phyloP scores from a whole-genome alignment of 768 basidiomycete species.

The Lentinula sp. region DNA sequence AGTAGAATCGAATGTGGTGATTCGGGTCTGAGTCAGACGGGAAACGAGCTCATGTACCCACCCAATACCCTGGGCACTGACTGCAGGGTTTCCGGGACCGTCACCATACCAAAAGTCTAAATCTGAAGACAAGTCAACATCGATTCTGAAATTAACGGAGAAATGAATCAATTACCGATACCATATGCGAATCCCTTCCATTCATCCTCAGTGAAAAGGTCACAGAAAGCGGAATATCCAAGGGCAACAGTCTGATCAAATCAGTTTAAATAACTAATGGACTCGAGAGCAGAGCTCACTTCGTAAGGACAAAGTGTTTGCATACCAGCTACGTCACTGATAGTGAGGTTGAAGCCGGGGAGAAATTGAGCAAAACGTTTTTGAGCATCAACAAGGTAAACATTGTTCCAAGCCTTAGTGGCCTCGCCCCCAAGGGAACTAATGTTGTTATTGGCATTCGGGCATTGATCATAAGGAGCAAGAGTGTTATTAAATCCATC shows the following conservation, averaged over 20 bases:
- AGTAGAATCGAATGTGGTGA: constrained; percentile 48
- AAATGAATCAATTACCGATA: constrained; percentile 16
- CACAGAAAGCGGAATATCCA: constrained; percentile 73
- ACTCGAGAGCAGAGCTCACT: constrained; percentile 24
- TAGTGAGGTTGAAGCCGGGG: constrained; percentile 44
- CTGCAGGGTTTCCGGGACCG: constrained; percentile 64
- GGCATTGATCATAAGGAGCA: constrained; percentile 62
- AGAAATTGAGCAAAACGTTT: constrained; percentile 45
- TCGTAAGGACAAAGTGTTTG: constrained; percentile 74
- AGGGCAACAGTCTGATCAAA: constrained; percentile 63
- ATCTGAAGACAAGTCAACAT: constrained; percentile 25
- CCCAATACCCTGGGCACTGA: constrained; percentile 57
- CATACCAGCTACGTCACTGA: constrained; percentile 50
- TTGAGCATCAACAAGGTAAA: constrained; percentile 55
- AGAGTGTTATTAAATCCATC: constrained; percentile 62
- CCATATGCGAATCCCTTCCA: constrained; percentile 77
- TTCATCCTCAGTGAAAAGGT: constrained; percentile 72
- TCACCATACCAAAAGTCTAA: constrained; percentile 57
- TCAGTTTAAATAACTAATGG: background rate
- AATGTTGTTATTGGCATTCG: constrained; percentile 47
- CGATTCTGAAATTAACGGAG: background rate
- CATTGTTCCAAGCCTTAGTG: constrained; percentile 47
- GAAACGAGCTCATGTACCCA: constrained; percentile 69
- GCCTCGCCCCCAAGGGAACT: constrained; percentile 33
- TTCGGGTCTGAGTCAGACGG: constrained; percentile 56